These are phyloP conservation scores for Malassezia slooffiae DNA, from an alignment of 1,284 basidiomycete species.

Conservation along the genomic window DNA sequence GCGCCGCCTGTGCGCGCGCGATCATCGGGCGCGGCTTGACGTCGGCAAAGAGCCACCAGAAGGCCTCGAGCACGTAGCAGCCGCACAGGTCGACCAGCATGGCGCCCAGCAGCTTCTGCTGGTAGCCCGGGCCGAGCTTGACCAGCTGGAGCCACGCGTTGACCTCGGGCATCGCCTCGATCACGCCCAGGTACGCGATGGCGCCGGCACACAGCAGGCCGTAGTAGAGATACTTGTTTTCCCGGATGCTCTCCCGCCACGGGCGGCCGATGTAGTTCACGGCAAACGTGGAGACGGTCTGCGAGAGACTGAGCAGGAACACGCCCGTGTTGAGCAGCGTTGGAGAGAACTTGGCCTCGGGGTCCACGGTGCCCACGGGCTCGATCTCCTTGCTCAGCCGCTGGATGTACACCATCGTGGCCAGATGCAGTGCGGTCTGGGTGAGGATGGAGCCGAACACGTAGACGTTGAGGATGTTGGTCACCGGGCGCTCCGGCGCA, in stretches of 20 bases:
- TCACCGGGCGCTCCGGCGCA: slow-evolving; percentile 36
- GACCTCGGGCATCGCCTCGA: slow-evolving; percentile 82
- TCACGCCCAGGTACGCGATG: slow-evolving; percentile 32
- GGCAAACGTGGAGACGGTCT: slow-evolving; percentile 43
- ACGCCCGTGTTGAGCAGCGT: slow-evolving; percentile 43
- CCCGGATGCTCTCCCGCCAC: slow-evolving; percentile 34
- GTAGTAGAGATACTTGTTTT: slow-evolving; percentile 41
- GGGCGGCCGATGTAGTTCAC: slow-evolving; percentile 45
- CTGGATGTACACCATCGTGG: slow-evolving; percentile 39
- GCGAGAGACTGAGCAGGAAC: slow-evolving; percentile 35
- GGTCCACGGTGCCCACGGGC: slow-evolving; percentile 28
- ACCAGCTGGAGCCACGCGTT: slow-evolving; percentile 96
- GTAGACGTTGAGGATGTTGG: slow-evolving; percentile 39
- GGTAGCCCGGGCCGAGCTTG: slow-evolving; percentile 66
- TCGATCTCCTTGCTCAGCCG: slow-evolving; percentile 25
- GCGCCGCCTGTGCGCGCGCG: slow-evolving; percentile 47
- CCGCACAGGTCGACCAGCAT: slow-evolving; percentile 84
- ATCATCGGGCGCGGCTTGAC: slow-evolving; percentile 74
- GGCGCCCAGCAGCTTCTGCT: slow-evolving; percentile 43
- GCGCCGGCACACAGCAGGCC: slow-evolving; percentile 33
- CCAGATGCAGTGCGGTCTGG: slow-evolving; percentile 41
- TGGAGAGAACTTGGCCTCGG: slow-evolving; percentile 42
- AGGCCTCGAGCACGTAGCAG: slow-evolving; percentile 73
- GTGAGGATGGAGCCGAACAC: slow-evolving; percentile 39
- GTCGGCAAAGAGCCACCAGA: slow-evolving; percentile 79